phyloP scores from a whole-genome alignment of 2,329 filamentous ascomycete genomes.

The Emmonsiellopsis sp. region DNA sequence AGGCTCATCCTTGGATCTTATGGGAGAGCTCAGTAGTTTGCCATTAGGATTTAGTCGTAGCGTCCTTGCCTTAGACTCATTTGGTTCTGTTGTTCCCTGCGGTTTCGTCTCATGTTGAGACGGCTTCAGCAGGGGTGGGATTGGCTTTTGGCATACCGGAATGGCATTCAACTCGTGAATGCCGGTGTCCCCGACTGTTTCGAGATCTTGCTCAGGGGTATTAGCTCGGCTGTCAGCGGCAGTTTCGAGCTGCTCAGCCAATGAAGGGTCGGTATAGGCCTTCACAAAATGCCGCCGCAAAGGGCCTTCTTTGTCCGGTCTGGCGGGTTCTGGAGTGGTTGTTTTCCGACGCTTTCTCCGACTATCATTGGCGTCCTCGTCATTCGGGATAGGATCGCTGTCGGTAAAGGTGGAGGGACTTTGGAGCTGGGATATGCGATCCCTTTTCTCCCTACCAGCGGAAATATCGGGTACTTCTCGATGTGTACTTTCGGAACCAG shows the following conservation, averaged over 20 bases:
- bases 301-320: slow-evolving; percentile 13
- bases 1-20: slow-evolving; percentile 8
- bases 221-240: neutral
- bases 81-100: neutral
- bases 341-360: slow-evolving; percentile 28
- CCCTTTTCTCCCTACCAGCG: neutral
- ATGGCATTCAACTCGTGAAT: neutral
- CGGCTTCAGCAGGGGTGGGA: neutral
- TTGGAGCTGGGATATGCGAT: neutral
- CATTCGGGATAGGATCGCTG: neutral
- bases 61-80: slow-evolving; percentile 27
- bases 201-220: neutral
- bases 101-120: neutral
- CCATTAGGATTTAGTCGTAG: slow-evolving; percentile 35
- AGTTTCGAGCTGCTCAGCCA: neutral
- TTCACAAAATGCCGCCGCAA: slow-evolving; percentile 3
- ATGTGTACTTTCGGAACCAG: neutral
- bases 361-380: slow-evolving; percentile 24
- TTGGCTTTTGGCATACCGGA: neutral
- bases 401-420: neutral
- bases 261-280: neutral
- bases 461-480: neutral
- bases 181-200: too few species aligned
- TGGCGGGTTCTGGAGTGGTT: neutral
- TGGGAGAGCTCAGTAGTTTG: slow-evolving; percentile 32